Evolutionary conservation across 345 rosid species (phyloP).

Genomic region (Excoecaria cochinchinensis): DNA sequence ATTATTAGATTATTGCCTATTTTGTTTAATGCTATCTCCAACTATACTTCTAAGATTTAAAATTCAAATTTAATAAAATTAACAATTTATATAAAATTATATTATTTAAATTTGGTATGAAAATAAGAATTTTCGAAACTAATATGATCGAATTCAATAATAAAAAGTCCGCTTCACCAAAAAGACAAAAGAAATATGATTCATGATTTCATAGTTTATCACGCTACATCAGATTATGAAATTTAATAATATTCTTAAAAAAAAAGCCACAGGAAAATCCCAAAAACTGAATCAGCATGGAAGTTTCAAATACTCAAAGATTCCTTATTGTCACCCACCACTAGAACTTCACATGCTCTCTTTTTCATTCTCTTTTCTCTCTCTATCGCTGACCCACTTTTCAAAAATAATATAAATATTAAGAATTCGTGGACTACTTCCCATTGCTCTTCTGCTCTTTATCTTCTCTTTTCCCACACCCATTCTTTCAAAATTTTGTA

Average conservation of each 20-base stretch:
- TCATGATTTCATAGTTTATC: too few species aligned
- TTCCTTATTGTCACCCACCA: neutral
- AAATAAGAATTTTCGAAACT: too few species aligned
- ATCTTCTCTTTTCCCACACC: neutral
- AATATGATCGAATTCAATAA: too few species aligned
- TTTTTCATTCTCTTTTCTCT: neutral
- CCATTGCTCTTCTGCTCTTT: neutral
- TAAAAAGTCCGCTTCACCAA: too few species aligned
- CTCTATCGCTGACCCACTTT: neutral
- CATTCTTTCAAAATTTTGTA: neutral
- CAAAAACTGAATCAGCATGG: neutral
- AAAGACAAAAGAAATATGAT: too few species aligned
- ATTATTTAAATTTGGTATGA: too few species aligned
- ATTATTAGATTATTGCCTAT: too few species aligned
- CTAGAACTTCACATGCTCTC: conserved; percentile 5
- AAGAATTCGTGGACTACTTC: conserved; percentile 16
- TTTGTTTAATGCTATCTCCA: too few species aligned
- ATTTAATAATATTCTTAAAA: neutral
- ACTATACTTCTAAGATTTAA: too few species aligned
- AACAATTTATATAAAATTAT: too few species aligned
- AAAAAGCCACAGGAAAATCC: neutral
- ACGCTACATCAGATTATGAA: too few species aligned
- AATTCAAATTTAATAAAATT: too few species aligned
- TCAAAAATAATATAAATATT: neutral
- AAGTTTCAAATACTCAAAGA: neutral